phyloP scores from a whole-genome alignment of 2,329 filamentous ascomycete genomes.

The Penicillium sclerotiorum region DNA sequence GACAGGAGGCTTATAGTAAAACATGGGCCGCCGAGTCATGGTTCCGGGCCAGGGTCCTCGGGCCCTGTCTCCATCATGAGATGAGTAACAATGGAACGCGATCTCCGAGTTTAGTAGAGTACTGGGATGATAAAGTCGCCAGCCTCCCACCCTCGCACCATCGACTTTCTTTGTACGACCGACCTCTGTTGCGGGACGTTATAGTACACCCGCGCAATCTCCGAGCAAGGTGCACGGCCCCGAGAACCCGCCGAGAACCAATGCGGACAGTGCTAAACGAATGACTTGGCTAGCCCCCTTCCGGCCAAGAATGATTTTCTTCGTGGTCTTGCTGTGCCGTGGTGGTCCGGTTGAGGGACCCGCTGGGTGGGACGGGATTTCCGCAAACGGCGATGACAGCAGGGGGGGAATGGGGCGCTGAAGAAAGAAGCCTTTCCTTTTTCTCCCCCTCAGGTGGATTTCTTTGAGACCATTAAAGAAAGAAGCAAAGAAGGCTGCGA shows the following conservation, averaged over 20 bases:
- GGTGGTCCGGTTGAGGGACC: not conserved
- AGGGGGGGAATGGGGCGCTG: not conserved
- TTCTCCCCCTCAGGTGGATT: not conserved
- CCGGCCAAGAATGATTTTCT: not conserved
- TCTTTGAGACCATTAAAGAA: not conserved
- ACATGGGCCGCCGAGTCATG: constrained; percentile 17
- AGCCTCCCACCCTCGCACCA: not conserved
- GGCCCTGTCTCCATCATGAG: not conserved
- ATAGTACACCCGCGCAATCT: constrained; percentile 3
- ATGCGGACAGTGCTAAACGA: not conserved
- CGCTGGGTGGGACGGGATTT: not conserved
- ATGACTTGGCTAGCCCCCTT: not conserved
- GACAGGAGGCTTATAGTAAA: constrained; percentile 11
- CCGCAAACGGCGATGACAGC: constrained; percentile 3
- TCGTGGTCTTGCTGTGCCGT: not conserved
- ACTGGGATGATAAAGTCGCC: not conserved
- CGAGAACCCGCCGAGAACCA: constrained; percentile 11
- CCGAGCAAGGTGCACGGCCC: constrained; percentile 8
- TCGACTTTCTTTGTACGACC: not conserved
- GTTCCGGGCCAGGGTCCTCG: constrained; percentile 12
- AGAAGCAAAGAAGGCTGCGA: not conserved
- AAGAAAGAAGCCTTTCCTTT: not conserved
- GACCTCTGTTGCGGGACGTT: not conserved
- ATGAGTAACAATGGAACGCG: constrained; percentile 5
- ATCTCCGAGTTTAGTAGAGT: not conserved